Percentiles rank a stretch among this genome's conserved stretches.
Evolutionary conservation across 305 asterid species (phyloP).

Genomic region (Fraxinus nigra): DNA sequence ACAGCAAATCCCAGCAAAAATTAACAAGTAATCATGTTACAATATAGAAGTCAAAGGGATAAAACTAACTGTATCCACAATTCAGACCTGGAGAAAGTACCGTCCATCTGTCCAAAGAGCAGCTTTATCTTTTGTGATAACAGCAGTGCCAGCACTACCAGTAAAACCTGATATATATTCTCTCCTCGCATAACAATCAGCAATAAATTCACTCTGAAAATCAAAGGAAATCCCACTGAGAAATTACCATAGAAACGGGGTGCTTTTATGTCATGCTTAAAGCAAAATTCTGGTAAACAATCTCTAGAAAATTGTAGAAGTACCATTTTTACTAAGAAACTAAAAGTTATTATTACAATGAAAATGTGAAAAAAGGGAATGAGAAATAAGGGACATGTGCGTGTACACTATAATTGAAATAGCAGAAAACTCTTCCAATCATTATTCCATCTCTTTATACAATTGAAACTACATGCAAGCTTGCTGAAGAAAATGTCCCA

Average conservation of each 20-base stretch:
- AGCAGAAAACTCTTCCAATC: neutral
- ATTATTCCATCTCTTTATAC: neutral
- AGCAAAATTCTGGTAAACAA: neutral
- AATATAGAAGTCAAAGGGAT: conserved; percentile 5
- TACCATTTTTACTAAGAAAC: neutral
- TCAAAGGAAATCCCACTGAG: conserved; percentile 17
- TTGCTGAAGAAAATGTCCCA: neutral
- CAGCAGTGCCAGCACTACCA: conserved; percentile 98
- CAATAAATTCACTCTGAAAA: conserved; percentile 91
- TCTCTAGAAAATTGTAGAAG: neutral
- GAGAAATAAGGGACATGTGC: neutral
- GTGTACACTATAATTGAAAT: neutral
- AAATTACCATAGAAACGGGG: conserved; percentile 10
- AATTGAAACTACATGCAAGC: neutral
- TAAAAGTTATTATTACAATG: neutral
- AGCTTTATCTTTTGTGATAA: conserved; percentile 91
- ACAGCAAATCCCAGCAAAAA: conserved; percentile 11
- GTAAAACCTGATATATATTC: conserved; percentile 90
- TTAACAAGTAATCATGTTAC: neutral
- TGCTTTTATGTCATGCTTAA: neutral
- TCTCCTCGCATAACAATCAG: conserved; percentile 90
- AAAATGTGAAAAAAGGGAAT: neutral
- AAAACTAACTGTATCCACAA: conserved; percentile 14
- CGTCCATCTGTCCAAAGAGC: conserved; percentile 99
- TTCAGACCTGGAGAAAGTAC: conserved; percentile 84